Percentiles rank a stretch among this genome's conserved stretches.
phyloP scores from a whole-genome alignment of 108 stramenopile species.

The Nitzschia inconspicua region DNA sequence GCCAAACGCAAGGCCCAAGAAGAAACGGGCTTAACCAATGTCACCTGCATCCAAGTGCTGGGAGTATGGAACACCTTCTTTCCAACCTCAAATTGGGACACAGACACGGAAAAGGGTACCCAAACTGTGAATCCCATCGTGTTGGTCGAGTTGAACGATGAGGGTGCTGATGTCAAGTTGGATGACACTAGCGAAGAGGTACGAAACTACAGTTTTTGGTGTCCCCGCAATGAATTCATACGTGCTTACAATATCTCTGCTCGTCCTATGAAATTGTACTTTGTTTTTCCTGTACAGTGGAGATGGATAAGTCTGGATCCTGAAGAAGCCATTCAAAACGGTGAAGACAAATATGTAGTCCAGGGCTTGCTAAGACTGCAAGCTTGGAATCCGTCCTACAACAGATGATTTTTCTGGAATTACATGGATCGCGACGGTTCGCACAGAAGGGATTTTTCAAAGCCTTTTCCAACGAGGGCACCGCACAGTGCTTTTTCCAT shows the following conservation, averaged over 20 bases:
- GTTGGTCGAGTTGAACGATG: slow-evolving; percentile 44
- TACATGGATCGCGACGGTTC: too few relatives aligned
- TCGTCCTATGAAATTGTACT: not conserved
- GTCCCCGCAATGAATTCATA: not conserved
- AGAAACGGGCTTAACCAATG: slow-evolving; percentile 54
- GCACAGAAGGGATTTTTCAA: too few relatives aligned
- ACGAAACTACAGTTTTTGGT: not conserved
- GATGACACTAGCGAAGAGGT: slow-evolving; percentile 45
- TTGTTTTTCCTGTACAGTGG: slow-evolving; percentile 5
- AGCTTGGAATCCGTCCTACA: slow-evolving; percentile 52
- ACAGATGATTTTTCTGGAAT: too few relatives aligned
- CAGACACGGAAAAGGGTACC: slow-evolving; percentile 47
- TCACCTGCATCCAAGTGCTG: slow-evolving; percentile 54
- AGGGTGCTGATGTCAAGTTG: slow-evolving; percentile 40
- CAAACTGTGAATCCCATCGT: slow-evolving; percentile 74
- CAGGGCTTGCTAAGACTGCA: slow-evolving; percentile 43
- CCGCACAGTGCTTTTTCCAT: too few relatives aligned
- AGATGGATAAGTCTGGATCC: slow-evolving; percentile 60
- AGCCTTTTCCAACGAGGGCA: too few relatives aligned
- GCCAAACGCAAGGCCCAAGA: slow-evolving; percentile 57
- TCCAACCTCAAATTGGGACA: slow-evolving; percentile 55
- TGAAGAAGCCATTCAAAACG: slow-evolving; percentile 29
- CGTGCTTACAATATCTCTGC: not conserved
- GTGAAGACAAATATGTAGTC: slow-evolving; percentile 57
- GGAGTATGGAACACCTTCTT: slow-evolving; percentile 57